phyloP scores from a whole-genome alignment of 2,329 filamentous ascomycete genomes.

The Sporothrix mexicana region DNA sequence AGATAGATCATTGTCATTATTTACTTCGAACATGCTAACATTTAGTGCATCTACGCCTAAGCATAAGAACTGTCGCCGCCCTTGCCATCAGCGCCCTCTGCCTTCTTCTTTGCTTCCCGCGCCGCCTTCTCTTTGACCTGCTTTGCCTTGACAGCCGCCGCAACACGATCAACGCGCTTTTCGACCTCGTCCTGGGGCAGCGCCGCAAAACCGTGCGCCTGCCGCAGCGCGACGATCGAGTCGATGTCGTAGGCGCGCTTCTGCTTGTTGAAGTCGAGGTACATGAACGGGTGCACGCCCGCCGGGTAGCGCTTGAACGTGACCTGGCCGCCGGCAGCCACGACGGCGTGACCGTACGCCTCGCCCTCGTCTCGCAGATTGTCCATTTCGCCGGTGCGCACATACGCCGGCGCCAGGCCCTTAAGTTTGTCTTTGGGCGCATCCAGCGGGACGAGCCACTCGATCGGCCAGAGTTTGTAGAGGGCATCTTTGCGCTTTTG shows the following conservation, averaged over 20 bases:
- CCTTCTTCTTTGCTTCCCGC: neutral
- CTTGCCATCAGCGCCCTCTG: neutral
- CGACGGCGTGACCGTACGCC: slow-evolving; percentile 34
- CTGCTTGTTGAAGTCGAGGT: slow-evolving; percentile 22
- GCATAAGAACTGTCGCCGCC: slow-evolving; percentile 2
- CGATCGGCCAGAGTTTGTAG: neutral
- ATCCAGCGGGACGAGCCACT: slow-evolving; percentile 47
- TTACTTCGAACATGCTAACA: neutral
- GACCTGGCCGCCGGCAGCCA: slow-evolving; percentile 29
- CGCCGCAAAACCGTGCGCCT: slow-evolving; percentile 33
- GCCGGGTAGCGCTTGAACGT: slow-evolving; percentile 35
- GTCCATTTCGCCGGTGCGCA: slow-evolving; percentile 36
- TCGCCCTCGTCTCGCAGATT: slow-evolving; percentile 37
- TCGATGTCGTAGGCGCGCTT: slow-evolving; percentile 34
- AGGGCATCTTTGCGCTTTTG: slow-evolving; percentile 8
- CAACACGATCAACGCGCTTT: slow-evolving; percentile 29
- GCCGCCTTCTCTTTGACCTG: slow-evolving; percentile 14
- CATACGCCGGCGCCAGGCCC: slow-evolving; percentile 47
- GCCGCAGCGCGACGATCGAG: slow-evolving; percentile 33
- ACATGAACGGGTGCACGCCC: slow-evolving; percentile 34
- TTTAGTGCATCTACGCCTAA: neutral
- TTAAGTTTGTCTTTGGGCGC: slow-evolving; percentile 49
- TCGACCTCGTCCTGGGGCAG: slow-evolving; percentile 1
- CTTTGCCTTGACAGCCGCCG: slow-evolving; percentile 18
- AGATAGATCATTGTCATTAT: neutral